These are phyloP conservation scores for Podospora conica DNA, from an alignment of 495 filamentous ascomycete genomes.

Conservation along the genomic window DNA sequence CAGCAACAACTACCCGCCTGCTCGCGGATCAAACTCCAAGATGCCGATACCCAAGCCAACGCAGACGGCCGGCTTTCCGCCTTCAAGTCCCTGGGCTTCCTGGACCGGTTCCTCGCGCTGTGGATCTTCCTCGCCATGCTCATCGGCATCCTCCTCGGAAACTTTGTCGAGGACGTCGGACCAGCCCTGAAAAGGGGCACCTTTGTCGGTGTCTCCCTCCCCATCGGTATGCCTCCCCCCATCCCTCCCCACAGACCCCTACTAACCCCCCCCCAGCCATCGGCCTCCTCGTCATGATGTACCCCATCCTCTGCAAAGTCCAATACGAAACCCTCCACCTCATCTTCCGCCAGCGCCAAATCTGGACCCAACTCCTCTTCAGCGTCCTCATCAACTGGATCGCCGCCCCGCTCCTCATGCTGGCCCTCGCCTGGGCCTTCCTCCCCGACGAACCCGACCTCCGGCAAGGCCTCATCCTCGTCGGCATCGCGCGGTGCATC, in stretches of 20 bases:
- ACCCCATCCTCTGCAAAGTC: slow-evolving; percentile 92
- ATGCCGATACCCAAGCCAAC: neutral
- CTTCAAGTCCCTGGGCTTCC: slow-evolving; percentile 53
- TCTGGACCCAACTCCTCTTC: slow-evolving; percentile 79
- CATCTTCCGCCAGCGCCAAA: slow-evolving; percentile 50
- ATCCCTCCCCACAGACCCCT: neutral
- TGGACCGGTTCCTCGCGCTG: slow-evolving; percentile 71
- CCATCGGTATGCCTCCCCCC: slow-evolving; percentile 54
- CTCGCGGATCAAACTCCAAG: neutral
- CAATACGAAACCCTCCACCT: slow-evolving; percentile 72
- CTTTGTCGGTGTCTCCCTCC: slow-evolving; percentile 68
- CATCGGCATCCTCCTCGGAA: slow-evolving; percentile 71
- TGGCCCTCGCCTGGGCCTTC: slow-evolving; percentile 75
- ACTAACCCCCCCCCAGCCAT: slow-evolving; percentile 45
- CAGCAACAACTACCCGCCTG: neutral
- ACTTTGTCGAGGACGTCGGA: slow-evolving; percentile 61
- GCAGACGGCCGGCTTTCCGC: slow-evolving; percentile 23
- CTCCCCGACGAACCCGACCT: slow-evolving; percentile 65
- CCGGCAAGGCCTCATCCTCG: slow-evolving; percentile 67
- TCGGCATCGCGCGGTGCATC: slow-evolving; percentile 74
- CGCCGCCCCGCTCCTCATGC: slow-evolving; percentile 85
- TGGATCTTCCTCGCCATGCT: slow-evolving; percentile 88
- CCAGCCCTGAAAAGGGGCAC: slow-evolving; percentile 61
- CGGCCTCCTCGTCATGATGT: slow-evolving; percentile 90
- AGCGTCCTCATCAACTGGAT: slow-evolving; percentile 84